Percentiles rank a stretch among this genome's conserved stretches.
Evolutionary conservation across 352 stramenopile species (phyloP).

Genomic region (Pythium vanterpoolii): DNA sequence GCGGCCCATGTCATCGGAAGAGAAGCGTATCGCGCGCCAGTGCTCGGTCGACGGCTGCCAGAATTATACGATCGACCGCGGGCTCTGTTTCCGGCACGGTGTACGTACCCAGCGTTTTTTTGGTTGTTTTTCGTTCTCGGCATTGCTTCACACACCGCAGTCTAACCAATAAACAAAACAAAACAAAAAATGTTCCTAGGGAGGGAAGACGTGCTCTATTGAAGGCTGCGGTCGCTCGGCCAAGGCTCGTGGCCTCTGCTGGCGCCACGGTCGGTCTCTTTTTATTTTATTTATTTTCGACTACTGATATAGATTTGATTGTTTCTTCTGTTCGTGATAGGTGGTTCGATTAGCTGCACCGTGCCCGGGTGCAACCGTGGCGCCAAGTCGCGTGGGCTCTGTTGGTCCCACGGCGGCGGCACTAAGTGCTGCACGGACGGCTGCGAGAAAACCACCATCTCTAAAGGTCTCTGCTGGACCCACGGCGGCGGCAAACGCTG

Average conservation of each 20-base stretch:
- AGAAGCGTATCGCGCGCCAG: slow-evolving; percentile 32
- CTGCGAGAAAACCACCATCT: slow-evolving; percentile 19
- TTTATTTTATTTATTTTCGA: not conserved
- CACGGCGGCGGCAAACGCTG: slow-evolving; percentile 34
- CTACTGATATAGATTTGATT: not conserved
- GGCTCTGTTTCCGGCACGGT: slow-evolving; percentile 43
- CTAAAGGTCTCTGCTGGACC: slow-evolving; percentile 29
- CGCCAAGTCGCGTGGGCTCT: slow-evolving; percentile 17
- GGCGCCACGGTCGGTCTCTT: slow-evolving; percentile 6
- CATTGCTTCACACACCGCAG: no score
- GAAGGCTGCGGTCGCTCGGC: slow-evolving; percentile 1
- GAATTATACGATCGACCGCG: slow-evolving; percentile 48
- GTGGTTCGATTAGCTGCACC: slow-evolving; percentile 3
- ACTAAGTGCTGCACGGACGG: slow-evolving; percentile 21
- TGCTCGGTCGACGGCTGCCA: slow-evolving; percentile 37
- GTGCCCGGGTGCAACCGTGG: slow-evolving; percentile 5
- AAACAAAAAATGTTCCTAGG: not conserved
- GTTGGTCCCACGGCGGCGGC: slow-evolving; percentile 23
- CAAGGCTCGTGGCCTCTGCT: slow-evolving; percentile 13
- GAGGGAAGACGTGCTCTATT: slow-evolving; percentile 11
- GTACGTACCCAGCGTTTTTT: not conserved
- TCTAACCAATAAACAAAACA: not conserved
- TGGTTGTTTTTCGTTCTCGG: not conserved
- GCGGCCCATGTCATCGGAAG: slow-evolving; percentile 10
- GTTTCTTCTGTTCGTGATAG: not conserved